Evolutionary conservation across 1,284 basidiomycete genomes (phyloP), one percentile per base, ranked within the genome.

Genomic region (Pseudozyma tsukubaensis): DNA sequence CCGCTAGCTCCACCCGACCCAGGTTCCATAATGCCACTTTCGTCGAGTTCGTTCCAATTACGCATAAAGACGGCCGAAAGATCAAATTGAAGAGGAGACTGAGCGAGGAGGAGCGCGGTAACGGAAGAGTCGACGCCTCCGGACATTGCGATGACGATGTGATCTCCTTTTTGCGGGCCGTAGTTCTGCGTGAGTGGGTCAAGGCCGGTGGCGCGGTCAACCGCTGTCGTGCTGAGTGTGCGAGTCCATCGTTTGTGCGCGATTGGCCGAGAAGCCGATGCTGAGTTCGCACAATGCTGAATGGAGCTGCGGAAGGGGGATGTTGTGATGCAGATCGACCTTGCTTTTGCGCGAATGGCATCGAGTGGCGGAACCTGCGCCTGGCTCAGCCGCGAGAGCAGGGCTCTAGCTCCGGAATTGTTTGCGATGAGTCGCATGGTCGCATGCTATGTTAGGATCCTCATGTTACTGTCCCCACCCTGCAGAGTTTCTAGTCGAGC

Each of bases 51-150:
- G 50, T 77, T 80, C 95, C 96, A 98, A 75, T 98, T 97, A 24
- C 94, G 89, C 96, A 97, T 97, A 85, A 92, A 98, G 0, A 97
- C 88, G 1, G 94, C 94, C 1, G 50, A 59, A 89, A 92, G 16
- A 94, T 88, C 88, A 7, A 29, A 29, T 29, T 94, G 92, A 36
- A 39, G 48, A 3, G 63, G 67, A 9, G 69, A 36, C 19, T 66
- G 67, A 0, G 77, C 63, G 11, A 82, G 73, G 8, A 83, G 75
- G 14, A 70, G 66, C 0, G 82, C 81, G 12, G 69, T 72, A 12
- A 83, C 81, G 12, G 73, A 94, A 1, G 94, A 97, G 85, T 98
- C 95, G 4, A 98, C 95, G 0, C 96, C 96, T 39, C 96, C 96
- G 0, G 94, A 97, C 92, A 97, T 94, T 34, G 92, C 94, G 2